These are phyloP conservation scores for Nannizziopsis barbatae DNA, from an alignment of 2,329 filamentous ascomycete genomes.

Conservation along the genomic window DNA sequence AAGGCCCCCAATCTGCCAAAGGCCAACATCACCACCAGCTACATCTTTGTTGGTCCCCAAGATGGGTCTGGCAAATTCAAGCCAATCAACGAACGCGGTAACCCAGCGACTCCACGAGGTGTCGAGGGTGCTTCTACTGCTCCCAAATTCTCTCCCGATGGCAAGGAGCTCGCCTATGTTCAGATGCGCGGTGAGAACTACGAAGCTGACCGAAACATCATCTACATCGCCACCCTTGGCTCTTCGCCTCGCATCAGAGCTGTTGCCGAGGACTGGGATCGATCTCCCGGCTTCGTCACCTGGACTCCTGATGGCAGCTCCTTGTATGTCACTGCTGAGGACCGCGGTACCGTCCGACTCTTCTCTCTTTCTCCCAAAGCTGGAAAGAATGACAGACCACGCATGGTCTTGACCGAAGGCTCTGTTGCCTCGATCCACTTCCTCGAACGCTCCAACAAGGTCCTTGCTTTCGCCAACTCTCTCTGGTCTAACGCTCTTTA, in stretches of 20 bases:
- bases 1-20: conserved; percentile 34
- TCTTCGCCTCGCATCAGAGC: conserved; percentile 28
- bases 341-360: conserved; percentile 45
- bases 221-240: conserved; percentile 34
- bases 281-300: conserved; percentile 40
- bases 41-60: conserved; percentile 63
- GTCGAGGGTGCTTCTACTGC: conserved; percentile 47
- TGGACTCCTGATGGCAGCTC: conserved; percentile 47
- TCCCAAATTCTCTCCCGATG: conserved; percentile 66
- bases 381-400: conserved; percentile 24
- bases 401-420: conserved; percentile 29
- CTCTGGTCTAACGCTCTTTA: conserved; percentile 30
- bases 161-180: conserved; percentile 60
- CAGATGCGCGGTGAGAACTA: conserved; percentile 68
- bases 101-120: conserved; percentile 37
- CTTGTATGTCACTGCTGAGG: conserved; percentile 64
- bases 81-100: conserved; percentile 34
- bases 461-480: conserved; percentile 27
- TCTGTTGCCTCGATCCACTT: conserved; percentile 23
- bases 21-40: conserved; percentile 62
- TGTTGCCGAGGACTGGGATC: conserved; percentile 39
- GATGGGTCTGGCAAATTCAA: conserved; percentile 45
- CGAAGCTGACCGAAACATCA: conserved; percentile 59
- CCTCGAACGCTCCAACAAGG: conserved; percentile 22
- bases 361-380: conserved; percentile 29